These are phyloP conservation scores for Colletotrichum sidae DNA, from an alignment of 2,329 filamentous ascomycete species.

Conservation along the genomic window DNA sequence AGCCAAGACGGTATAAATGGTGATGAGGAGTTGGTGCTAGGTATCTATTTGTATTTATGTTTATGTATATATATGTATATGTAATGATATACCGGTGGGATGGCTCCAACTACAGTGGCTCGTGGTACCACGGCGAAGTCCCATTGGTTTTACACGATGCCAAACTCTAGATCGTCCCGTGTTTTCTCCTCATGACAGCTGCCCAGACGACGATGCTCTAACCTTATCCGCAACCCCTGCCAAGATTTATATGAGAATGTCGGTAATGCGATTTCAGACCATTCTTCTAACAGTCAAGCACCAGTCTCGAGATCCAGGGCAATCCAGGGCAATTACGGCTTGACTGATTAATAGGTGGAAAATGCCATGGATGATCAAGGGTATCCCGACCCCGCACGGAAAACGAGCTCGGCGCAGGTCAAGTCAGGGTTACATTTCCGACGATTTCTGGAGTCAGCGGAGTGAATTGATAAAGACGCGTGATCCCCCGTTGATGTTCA, in stretches of 20 bases:
- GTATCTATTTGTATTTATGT: too few relatives aligned
- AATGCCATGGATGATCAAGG: slow-evolving; percentile 14
- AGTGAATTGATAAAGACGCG: slow-evolving; percentile 11
- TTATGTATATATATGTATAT: too few relatives aligned
- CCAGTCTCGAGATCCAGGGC: neutral
- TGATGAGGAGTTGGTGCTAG: too few relatives aligned
- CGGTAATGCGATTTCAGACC: too few relatives aligned
- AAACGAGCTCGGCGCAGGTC: slow-evolving; percentile 21
- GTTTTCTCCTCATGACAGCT: neutral
- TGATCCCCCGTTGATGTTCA: neutral
- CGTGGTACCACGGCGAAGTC: too few relatives aligned
- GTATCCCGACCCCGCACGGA: slow-evolving; percentile 34
- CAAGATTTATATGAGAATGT: neutral
- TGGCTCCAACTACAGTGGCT: neutral
- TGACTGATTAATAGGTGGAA: slow-evolving; percentile 31
- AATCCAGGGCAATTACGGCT: neutral
- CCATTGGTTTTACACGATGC: neutral
- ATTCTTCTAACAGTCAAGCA: neutral
- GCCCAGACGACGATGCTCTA: slow-evolving; percentile 8
- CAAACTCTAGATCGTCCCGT: slow-evolving; percentile 1
- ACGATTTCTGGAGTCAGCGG: neutral
- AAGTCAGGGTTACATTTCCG: slow-evolving; percentile 25
- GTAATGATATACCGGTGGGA: slow-evolving; percentile 16
- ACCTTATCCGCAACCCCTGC: slow-evolving; percentile 32
- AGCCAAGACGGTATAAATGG: too few relatives aligned